Conservation (phyloP, 2,329 filamentous ascomycete genomes). For the Aspergillus felis region DNA sequence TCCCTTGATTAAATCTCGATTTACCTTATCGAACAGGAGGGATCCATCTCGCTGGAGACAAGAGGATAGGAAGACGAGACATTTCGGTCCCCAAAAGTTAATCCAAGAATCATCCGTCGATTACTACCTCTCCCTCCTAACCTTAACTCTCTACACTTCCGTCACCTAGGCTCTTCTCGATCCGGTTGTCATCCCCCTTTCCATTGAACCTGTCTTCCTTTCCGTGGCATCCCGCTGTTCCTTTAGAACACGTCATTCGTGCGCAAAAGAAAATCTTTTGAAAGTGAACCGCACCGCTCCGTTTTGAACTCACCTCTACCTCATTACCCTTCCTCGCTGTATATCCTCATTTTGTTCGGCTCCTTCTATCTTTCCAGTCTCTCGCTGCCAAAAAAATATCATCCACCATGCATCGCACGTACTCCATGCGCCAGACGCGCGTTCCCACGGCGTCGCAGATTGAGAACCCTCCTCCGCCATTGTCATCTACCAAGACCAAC, state of each 20-base stretch:
- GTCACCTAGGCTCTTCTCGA: constrained; percentile 5
- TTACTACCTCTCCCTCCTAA: neutral
- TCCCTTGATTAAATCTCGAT: neutral
- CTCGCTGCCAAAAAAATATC: neutral
- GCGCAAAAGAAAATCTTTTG: constrained; percentile 21
- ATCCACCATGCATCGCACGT: constrained; percentile 85
- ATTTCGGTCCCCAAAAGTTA: neutral
- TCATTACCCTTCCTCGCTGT: constrained; percentile 3
- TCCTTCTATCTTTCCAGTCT: neutral
- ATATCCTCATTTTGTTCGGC: constrained; percentile 1
- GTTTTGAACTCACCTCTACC: constrained; percentile 7
- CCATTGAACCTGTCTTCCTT: constrained; percentile 7
- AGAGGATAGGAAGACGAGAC: neutral
- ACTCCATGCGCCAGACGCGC: constrained; percentile 96
- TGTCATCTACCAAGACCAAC: constrained; percentile 85
- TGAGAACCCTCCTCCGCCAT: constrained; percentile 87
- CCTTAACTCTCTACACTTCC: constrained; percentile 3
- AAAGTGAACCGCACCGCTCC: neutral
- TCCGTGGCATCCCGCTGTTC: constrained; percentile 25
- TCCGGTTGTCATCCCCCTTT: constrained; percentile 17
- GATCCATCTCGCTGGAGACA: neutral
- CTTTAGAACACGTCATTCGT: constrained; percentile 30
- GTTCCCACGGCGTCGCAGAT: constrained; percentile 89
- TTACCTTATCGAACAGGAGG: neutral
- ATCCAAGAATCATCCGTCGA: neutral